These are phyloP conservation scores for Myrmaecium sp. DNA, from an alignment of 2,329 filamentous ascomycete species.

Conservation along the genomic window DNA sequence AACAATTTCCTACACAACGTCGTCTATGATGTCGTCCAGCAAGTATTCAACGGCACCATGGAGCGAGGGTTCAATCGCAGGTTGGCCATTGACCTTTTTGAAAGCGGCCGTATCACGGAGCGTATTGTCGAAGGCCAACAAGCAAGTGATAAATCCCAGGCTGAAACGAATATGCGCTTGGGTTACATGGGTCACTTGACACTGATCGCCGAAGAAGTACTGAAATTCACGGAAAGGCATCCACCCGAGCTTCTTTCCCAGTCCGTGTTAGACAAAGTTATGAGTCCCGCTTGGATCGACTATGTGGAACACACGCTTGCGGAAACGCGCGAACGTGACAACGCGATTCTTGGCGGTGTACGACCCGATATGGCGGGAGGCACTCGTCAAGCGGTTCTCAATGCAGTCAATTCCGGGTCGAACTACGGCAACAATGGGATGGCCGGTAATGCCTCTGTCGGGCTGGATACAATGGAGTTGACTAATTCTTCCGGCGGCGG, in stretches of 20 bases:
- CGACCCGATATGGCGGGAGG: constrained; percentile 78
- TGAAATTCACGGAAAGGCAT: constrained; percentile 93
- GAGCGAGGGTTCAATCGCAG: constrained; percentile 85
- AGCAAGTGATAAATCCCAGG: constrained; percentile 71
- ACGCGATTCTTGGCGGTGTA: constrained; percentile 92
- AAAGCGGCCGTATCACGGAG: constrained; percentile 74
- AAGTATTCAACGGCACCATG: constrained; percentile 98
- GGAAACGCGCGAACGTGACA: constrained; percentile 88
- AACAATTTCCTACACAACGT: constrained; percentile 99
- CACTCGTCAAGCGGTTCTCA: constrained; percentile 52
- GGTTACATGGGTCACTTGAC: constrained; percentile 98
- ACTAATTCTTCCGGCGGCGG: constrained; percentile 45
- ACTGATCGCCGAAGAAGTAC: constrained; percentile 91
- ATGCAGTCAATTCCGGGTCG: constrained; percentile 39
- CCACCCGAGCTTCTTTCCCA: constrained; percentile 75
- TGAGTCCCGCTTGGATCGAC: constrained; percentile 78
- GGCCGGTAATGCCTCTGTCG: constrained; percentile 42
- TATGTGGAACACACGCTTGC: constrained; percentile 89
- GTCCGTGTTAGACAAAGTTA: constrained; percentile 70
- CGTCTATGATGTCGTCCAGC: constrained; percentile 95
- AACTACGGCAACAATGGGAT: constrained; percentile 58
- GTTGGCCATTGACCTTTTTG: constrained; percentile 82
- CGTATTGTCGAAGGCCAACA: constrained; percentile 84
- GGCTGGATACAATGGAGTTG: constrained; percentile 48
- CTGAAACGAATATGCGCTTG: constrained; percentile 70